Percentiles rank a stretch among this genome's conserved stretches.
phyloP scores from a whole-genome alignment of 2,329 filamentous ascomycete species.

The Zelopaecilomyces penicillatus region DNA sequence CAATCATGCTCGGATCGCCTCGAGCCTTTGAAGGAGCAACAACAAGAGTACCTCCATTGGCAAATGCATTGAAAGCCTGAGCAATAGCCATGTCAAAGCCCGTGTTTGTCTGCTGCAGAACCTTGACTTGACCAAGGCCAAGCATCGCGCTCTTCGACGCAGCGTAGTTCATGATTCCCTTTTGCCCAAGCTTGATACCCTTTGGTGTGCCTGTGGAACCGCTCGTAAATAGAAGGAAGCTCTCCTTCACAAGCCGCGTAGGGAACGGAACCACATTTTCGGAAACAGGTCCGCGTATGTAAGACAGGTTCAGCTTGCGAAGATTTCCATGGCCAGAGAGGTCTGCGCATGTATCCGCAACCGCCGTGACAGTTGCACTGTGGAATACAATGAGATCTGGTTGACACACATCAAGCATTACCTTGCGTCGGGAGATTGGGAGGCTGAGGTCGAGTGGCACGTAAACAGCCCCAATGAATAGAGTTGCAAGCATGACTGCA shows the following conservation, averaged over 20 bases:
- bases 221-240: constrained; percentile 26
- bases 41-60: constrained; percentile 26
- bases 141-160: constrained; percentile 12
- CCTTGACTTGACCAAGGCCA: constrained; percentile 15
- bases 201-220: constrained; percentile 30
- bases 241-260: constrained; percentile 4
- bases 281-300: constrained; percentile 14
- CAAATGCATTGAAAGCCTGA: constrained; percentile 28
- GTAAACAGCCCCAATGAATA: constrained; percentile 28
- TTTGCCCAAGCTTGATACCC: constrained; percentile 27
- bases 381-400: too few relatives aligned
- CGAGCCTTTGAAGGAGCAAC: constrained; percentile 20
- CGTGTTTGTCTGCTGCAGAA: constrained; percentile 31
- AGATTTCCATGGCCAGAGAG: too few relatives aligned
- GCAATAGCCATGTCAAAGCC: constrained; percentile 33
- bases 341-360: too few relatives aligned
- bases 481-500: constrained; percentile 31
- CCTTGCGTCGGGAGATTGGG: too few relatives aligned
- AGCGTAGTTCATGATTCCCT: constrained; percentile 18
- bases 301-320: too few relatives aligned
- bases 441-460: constrained; percentile 30
- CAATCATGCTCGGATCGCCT: constrained; percentile 18
- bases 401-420: too few relatives aligned
- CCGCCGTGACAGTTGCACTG: too few relatives aligned
- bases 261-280: background rate